These are phyloP conservation scores for Chlamydomonas asymmetrica DNA, from an alignment of 139 green algal genomes.

Conservation along the genomic window DNA sequence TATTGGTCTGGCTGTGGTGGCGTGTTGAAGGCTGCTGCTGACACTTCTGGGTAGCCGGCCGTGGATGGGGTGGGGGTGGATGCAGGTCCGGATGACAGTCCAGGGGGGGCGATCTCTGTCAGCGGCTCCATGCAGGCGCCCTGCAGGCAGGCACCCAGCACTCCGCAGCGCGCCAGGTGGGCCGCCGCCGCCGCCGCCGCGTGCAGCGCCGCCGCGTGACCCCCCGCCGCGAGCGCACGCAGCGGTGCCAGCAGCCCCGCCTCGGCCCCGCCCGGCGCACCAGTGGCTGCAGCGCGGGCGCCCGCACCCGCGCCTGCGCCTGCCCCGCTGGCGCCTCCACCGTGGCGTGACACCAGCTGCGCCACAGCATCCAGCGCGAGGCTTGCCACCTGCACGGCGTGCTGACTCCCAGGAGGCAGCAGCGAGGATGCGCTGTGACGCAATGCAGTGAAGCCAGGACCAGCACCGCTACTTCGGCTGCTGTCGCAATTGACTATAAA, in stretches of 20 bases:
- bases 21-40: neutral
- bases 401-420: too few relatives aligned
- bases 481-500: too few relatives aligned
- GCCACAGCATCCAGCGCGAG: too few relatives aligned
- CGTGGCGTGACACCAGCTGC: neutral
- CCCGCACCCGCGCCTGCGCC: neutral
- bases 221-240: too few relatives aligned
- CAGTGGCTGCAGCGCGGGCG: neutral
- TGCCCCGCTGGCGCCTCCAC: slow-evolving; percentile 3
- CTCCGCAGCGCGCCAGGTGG: slow-evolving; percentile 14
- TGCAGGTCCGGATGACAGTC: slow-evolving; percentile 21
- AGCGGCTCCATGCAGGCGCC: slow-evolving; percentile 21
- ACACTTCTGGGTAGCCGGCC: too few relatives aligned
- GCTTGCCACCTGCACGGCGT: too few relatives aligned
- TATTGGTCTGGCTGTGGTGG: neutral
- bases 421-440: neutral
- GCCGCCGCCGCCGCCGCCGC: slow-evolving; percentile 17
- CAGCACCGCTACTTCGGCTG: neutral
- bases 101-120: slow-evolving; percentile 1
- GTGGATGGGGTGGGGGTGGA: too few relatives aligned
- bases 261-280: neutral
- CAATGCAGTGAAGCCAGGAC: neutral
- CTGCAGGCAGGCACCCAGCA: slow-evolving; percentile 5
- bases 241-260: neutral
- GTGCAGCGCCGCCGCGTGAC: slow-evolving; percentile 1